A percentile compares a stretch with the other conserved stretches of the same genome.
Conservation (phyloP, 371 early-diverging fungal species). For the Rhizopus stolonifer region DNA sequence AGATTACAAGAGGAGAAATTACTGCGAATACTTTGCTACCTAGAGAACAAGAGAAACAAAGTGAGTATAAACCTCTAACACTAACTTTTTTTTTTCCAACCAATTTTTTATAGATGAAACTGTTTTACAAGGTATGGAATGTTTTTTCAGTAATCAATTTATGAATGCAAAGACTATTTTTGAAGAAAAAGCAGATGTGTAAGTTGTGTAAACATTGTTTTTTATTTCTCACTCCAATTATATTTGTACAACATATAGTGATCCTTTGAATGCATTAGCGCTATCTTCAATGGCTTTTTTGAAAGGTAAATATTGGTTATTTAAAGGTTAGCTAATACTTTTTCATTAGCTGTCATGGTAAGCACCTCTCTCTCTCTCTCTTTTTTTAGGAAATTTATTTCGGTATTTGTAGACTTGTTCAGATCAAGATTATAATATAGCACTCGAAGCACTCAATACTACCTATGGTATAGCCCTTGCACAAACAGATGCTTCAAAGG, state of each 20-base stretch:
- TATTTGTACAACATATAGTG: constrained; percentile 6
- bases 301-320: constrained; percentile 10
- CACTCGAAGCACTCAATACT: constrained; percentile 31
- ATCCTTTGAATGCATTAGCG: constrained; percentile 3
- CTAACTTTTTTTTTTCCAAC: not conserved
- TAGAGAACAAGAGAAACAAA: constrained; percentile 31
- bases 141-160: constrained; percentile 40
- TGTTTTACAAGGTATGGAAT: constrained; percentile 31
- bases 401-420: constrained; percentile 38
- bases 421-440: constrained; percentile 38
- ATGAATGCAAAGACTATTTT: constrained; percentile 25
- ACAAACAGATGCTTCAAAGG: constrained; percentile 32
- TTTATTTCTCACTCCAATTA: constrained; percentile 7
- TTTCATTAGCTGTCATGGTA: not conserved
- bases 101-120: constrained; percentile 21
- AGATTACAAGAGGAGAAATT: not conserved
- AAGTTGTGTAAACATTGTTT: not conserved
- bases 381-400: too few relatives aligned
- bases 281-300: constrained; percentile 9
- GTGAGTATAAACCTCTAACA: constrained; percentile 7
- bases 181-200: constrained; percentile 12
- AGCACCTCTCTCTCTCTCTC: too few relatives aligned
- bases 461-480: constrained; percentile 32
- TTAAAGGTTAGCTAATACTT: constrained; percentile 3
- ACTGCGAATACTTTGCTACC: constrained; percentile 11